phyloP scores from a whole-genome alignment of 2,329 filamentous ascomycete genomes.

The Alternaria arbusti region DNA sequence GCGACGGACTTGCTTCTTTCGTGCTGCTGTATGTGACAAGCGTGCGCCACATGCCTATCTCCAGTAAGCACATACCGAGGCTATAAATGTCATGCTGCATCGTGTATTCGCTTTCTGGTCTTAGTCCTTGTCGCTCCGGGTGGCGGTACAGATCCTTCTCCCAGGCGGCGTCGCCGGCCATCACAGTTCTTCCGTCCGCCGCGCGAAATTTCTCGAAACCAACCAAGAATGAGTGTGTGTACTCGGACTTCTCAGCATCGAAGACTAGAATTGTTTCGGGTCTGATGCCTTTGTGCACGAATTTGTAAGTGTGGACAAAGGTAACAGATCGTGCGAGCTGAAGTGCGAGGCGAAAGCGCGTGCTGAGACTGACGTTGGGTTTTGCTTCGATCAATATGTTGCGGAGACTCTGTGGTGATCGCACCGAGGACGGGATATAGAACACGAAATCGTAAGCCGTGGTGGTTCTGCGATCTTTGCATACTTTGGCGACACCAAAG shows the following conservation, averaged over 20 bases:
- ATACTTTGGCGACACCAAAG: too few relatives aligned
- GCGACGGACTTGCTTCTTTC: accelerated
- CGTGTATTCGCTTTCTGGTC: not conserved
- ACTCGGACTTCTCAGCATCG: accelerated
- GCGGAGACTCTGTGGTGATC: not conserved
- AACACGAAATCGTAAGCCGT: too few relatives aligned
- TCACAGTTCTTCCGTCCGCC: too few relatives aligned
- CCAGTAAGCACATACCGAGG: not conserved
- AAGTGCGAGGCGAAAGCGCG: not conserved
- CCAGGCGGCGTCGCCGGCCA: not conserved
- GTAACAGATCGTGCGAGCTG: not conserved
- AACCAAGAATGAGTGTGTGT: not conserved
- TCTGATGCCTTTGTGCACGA: not conserved
- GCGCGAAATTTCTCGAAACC: not conserved
- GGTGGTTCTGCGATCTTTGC: too few relatives aligned
- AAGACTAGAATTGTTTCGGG: not conserved
- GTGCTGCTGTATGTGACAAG: not conserved
- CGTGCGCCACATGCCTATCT: not conserved
- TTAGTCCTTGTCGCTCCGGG: not conserved
- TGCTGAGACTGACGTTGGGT: not conserved
- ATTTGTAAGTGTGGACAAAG: not conserved
- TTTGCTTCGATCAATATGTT: not conserved
- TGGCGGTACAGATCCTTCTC: not conserved
- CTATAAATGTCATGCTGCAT: not conserved
- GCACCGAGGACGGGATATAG: not conserved